A percentile compares a stretch with the other conserved stretches of the same genome.
Evolutionary conservation across 768 basidiomycete species (phyloP).

Genomic region (Calocybe cyanea): DNA sequence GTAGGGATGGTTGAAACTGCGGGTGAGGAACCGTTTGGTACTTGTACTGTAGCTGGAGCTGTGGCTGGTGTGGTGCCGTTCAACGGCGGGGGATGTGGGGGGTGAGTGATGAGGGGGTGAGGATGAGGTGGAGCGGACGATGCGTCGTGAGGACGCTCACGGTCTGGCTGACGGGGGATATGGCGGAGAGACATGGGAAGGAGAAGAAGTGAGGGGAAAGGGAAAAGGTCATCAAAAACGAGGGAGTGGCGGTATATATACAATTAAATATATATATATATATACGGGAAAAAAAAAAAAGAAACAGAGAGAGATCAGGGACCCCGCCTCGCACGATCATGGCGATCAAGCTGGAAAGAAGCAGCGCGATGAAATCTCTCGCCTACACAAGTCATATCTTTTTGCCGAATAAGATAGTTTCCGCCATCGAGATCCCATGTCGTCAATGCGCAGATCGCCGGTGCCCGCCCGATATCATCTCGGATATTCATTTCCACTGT

Average conservation of each 20-base stretch:
- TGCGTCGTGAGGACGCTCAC: conserved; percentile 65
- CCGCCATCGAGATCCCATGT: conserved; percentile 31
- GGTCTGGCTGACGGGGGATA: conserved; percentile 53
- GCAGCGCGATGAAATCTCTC: conserved; percentile 46
- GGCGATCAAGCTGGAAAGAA: conserved; percentile 51
- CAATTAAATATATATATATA: conserved; percentile 18
- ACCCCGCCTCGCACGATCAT: conserved; percentile 59
- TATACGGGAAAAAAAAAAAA: conserved; percentile 14
- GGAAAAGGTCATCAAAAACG: conserved; percentile 37
- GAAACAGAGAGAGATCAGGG: conserved; percentile 39
- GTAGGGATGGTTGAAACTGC: conserved; percentile 34
- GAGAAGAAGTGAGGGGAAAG: conserved; percentile 38
- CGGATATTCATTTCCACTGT: conserved; percentile 28
- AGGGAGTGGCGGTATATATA: conserved; percentile 56
- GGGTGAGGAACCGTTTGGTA: conserved; percentile 48
- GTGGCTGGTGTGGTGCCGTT: conserved; percentile 47
- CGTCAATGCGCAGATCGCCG: conserved; percentile 9
- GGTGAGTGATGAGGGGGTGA: conserved; percentile 32
- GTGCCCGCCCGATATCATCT: conserved; percentile 28
- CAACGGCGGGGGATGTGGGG: conserved; percentile 36
- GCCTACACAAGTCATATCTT: conserved; percentile 63
- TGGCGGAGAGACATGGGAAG: conserved; percentile 54
- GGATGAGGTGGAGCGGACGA: conserved; percentile 34
- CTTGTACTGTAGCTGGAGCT: neutral
- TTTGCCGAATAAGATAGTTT: conserved; percentile 45